These are phyloP conservation scores for Petunia hybrid DNA, from an alignment of 305 asterid species.

Conservation along the genomic window DNA sequence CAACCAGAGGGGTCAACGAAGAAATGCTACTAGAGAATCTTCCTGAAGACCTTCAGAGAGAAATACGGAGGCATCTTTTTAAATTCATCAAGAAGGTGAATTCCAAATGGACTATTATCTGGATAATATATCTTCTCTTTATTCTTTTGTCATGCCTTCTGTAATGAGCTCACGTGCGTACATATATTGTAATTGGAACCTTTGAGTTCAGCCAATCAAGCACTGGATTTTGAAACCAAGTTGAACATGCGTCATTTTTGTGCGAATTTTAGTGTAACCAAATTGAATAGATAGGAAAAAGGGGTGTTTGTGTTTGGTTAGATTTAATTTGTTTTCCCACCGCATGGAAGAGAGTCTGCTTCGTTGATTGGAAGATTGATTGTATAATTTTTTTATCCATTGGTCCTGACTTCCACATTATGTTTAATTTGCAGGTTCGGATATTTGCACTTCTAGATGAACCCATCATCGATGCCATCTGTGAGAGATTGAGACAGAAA, in stretches of 20 bases:
- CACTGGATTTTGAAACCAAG: conserved; percentile 9
- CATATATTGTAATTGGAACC: conserved; percentile 22
- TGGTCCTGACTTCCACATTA: background rate
- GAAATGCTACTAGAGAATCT: conserved; percentile 75
- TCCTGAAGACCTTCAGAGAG: conserved; percentile 89
- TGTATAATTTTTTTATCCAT: conserved; percentile 15
- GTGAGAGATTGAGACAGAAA: conserved; percentile 74
- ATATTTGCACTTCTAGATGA: conserved; percentile 77
- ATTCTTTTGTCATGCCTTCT: conserved; percentile 5
- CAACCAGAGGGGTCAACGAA: conserved; percentile 87
- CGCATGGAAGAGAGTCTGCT: too few species aligned
- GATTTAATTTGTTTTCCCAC: conserved; percentile 6
- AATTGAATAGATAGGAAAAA: conserved; percentile 5
- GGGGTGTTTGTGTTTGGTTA: background rate
- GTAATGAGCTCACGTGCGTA: conserved; percentile 11
- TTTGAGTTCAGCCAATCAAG: conserved; percentile 16
- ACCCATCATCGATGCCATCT: conserved; percentile 78
- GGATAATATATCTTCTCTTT: background rate
- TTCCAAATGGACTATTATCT: conserved; percentile 34
- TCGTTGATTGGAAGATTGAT: background rate
- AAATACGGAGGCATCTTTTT: conserved; percentile 82
- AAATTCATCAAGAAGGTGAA: conserved; percentile 72
- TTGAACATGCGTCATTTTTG: too few species aligned
- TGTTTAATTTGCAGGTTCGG: conserved; percentile 57
- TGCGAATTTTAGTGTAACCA: too few species aligned